Evolutionary conservation across 345 rosid species (phyloP), one percentile per base, ranked within the genome.

Genomic region (Toxicodendron radicans): DNA sequence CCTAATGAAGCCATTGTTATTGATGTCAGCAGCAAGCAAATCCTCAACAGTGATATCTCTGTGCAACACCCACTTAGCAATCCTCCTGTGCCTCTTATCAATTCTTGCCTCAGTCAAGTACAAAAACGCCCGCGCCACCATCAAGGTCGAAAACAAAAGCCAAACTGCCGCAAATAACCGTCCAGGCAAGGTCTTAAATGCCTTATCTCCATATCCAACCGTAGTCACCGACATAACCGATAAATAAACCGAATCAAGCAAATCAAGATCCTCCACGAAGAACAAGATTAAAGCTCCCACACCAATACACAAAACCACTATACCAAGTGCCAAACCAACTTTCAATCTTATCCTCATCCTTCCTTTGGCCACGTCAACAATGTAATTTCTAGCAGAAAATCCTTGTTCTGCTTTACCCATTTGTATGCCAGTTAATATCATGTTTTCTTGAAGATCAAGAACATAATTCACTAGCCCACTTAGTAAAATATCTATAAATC

Each of bases 201-300:
- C 97, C 57, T 83, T 72, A 65, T 91, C 94, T 4, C 92, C 94
- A 20, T 85, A 91, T 5, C 97, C 97, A 23, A 91, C 97, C 0
- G 94, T 91, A 0, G 97, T 91, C 1, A 91, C 94, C 4, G 97
- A 91, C 94, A 91, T 88, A 66, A 91, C 94, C 24, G 97, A 84
- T 77, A 89, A 73, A 71, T 91, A 91, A 78, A 91, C 70, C 38
- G 97, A 87, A 67, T 91, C 94, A 23, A 89, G 46, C 74, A 87
- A 84, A 58, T 68, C 83, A 74, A 91, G 66, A 6, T 46, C 85
- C 75, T 91, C 97, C 72, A 89, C 81, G 45, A 83, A 88, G 74
- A 74, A 81, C 68, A 91, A 73, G 63, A 88, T 86, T 72, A 78
- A 38, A 51, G 91, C 52, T 5, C 97, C 97, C 10, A 88, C 13